Conservation (phyloP, 1,284 basidiomycete species). For the Vanrija sp. region DNA sequence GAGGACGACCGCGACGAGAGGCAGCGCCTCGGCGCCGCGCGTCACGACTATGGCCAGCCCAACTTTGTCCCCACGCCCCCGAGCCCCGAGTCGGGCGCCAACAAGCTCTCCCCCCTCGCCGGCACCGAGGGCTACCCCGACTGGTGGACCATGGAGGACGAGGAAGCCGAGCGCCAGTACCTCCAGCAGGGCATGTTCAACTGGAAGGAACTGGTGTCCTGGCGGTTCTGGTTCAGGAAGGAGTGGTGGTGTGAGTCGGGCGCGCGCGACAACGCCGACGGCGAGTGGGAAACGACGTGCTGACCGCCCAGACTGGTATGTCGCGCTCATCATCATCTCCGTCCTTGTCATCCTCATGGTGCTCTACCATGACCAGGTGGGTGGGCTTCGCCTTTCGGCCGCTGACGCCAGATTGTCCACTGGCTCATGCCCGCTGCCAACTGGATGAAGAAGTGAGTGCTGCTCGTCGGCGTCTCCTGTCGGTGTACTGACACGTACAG, state of each 20-base stretch:
- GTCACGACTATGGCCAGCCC: no score
- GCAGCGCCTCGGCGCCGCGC: no score
- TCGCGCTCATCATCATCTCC: conserved; percentile 44
- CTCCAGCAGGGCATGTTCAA: conserved; percentile 50
- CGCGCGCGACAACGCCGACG: background rate
- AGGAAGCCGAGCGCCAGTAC: conserved; percentile 43
- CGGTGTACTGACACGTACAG: conserved; percentile 21
- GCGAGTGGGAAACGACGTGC: background rate
- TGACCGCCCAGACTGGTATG: conserved; percentile 54
- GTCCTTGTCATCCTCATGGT: conserved; percentile 59
- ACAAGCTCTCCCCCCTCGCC: no score
- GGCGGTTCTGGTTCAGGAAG: conserved; percentile 55
- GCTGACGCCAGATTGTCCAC: conserved; percentile 57
- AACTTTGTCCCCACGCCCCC: no score
- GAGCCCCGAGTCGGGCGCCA: no score
- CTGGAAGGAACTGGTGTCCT: conserved; percentile 51
- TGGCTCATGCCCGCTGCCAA: conserved; percentile 62
- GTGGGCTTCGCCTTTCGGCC: background rate
- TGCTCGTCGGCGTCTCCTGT: background rate
- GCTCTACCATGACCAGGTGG: conserved; percentile 56
- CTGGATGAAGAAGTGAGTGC: conserved; percentile 59
- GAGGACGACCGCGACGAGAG: no score
- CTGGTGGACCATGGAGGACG: conserved; percentile 43
- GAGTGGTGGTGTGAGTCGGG: conserved; percentile 55
- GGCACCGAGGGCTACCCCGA: conserved; percentile 16